Percentiles rank a stretch among this genome's conserved stretches.
Evolutionary conservation across 208 protist genomes (phyloP).

Genomic region (Wallacemonas sp.): DNA sequence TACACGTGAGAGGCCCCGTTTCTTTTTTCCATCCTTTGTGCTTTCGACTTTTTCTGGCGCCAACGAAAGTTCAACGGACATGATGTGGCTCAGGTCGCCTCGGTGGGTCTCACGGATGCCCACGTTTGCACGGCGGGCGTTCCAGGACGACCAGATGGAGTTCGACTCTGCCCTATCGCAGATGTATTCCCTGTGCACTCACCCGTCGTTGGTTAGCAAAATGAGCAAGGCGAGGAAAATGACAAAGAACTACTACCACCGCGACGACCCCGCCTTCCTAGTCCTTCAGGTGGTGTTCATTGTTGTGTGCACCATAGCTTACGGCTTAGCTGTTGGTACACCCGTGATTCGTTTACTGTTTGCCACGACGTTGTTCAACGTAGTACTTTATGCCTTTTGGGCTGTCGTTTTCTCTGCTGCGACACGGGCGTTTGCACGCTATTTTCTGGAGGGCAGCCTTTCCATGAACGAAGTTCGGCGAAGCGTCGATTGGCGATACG

Average conservation of each 20-base stretch:
- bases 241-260: constrained; percentile 97
- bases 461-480: constrained; percentile 48
- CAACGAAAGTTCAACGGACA: background rate
- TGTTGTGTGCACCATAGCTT: constrained; percentile 55
- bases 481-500: constrained; percentile 93
- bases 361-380: constrained; percentile 27
- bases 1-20: background rate
- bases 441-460: constrained; percentile 3
- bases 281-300: constrained; percentile 91
- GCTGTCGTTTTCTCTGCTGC: constrained; percentile 71
- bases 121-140: constrained; percentile 73
- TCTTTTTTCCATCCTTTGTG: constrained; percentile 14
- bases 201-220: constrained; percentile 82
- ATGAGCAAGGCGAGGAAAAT: constrained; percentile 90
- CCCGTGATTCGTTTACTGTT: constrained; percentile 3
- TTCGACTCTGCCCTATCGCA: constrained; percentile 90
- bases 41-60: background rate
- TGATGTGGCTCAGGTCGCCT: constrained; percentile 24
- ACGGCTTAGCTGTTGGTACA: constrained; percentile 29
- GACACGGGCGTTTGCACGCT: constrained; percentile 48
- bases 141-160: constrained; percentile 91
- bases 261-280: constrained; percentile 96
- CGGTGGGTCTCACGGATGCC: constrained; percentile 71
- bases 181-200: constrained; percentile 85
- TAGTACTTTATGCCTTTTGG: constrained; percentile 72